Evolutionary conservation across 305 asterid genomes (phyloP).

Genomic region (Coffea humblotiana): DNA sequence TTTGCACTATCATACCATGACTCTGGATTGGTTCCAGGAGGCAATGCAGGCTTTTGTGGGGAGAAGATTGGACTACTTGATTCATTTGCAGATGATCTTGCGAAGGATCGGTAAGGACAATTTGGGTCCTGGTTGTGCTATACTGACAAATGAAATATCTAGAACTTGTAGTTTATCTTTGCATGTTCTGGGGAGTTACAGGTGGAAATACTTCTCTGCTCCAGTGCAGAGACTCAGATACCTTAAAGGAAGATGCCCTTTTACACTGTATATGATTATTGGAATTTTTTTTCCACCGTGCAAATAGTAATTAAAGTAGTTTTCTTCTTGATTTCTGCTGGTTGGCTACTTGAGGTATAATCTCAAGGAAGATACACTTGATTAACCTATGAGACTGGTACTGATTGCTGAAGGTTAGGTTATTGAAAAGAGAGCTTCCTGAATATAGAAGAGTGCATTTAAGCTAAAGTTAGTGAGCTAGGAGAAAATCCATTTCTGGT

Average conservation of each 20-base stretch:
- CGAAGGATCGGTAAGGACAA: conserved; percentile 55
- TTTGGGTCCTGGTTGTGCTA: background rate
- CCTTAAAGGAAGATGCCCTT: background rate
- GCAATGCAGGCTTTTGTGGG: conserved; percentile 46
- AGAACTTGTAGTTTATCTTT: background rate
- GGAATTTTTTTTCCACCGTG: too few relatives aligned
- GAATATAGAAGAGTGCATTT: background rate
- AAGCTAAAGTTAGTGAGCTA: background rate
- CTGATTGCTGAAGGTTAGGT: background rate
- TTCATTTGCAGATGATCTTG: conserved; percentile 47
- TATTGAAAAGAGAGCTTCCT: background rate
- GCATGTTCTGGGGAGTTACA: background rate
- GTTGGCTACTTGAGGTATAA: background rate
- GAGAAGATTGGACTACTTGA: conserved; percentile 48
- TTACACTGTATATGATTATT: background rate
- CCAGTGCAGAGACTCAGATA: background rate
- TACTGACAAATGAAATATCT: background rate
- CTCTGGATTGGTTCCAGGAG: conserved; percentile 27
- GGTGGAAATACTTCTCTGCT: background rate
- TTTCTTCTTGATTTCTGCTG: background rate
- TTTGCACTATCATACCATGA: background rate
- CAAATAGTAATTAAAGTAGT: background rate
- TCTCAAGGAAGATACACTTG: background rate
- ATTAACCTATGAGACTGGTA: background rate
- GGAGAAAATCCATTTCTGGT: background rate